Evolutionary conservation across 2,329 filamentous ascomycete genomes (phyloP).

Genomic region (Ilyonectria sp.): DNA sequence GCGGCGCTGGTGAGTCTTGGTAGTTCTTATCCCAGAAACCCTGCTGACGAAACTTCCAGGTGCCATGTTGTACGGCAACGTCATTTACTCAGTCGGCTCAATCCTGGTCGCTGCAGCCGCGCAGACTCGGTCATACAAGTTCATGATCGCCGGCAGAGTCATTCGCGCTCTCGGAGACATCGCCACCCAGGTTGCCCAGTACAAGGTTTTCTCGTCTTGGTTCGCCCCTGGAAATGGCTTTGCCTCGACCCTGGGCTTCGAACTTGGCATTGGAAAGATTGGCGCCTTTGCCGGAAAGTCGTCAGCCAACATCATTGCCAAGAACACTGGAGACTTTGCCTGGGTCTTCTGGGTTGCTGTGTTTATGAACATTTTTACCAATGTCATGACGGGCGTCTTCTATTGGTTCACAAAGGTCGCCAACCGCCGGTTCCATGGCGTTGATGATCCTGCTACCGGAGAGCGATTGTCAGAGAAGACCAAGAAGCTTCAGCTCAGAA

Average conservation of each 20-base stretch:
- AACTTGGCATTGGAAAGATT: constrained; percentile 72
- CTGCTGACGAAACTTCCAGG: constrained; percentile 41
- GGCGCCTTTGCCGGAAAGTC: constrained; percentile 72
- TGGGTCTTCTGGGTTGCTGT: constrained; percentile 74
- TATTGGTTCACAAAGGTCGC: constrained; percentile 63
- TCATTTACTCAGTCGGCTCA: constrained; percentile 69
- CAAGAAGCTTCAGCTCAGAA: constrained; percentile 67
- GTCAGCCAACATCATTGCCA: constrained; percentile 71
- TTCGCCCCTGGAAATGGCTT: constrained; percentile 73
- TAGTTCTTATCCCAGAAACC: background rate
- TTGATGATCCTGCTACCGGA: constrained; percentile 63
- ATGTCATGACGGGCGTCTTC: constrained; percentile 65
- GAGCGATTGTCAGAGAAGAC: constrained; percentile 71
- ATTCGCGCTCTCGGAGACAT: constrained; percentile 72
- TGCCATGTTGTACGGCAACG: constrained; percentile 71
- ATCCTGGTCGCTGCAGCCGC: constrained; percentile 71
- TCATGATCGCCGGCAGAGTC: constrained; percentile 71
- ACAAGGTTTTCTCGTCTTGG: constrained; percentile 76
- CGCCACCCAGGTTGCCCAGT: constrained; percentile 74
- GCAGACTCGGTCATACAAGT: constrained; percentile 67
- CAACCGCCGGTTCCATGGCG: constrained; percentile 27
- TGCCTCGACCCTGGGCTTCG: constrained; percentile 72
- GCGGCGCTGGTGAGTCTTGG: constrained; percentile 62
- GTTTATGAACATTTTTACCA: constrained; percentile 75
- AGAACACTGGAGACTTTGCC: constrained; percentile 69